Evolutionary conservation across 352 stramenopile species (phyloP).

Genomic region (Globisporangium abappressorium): DNA sequence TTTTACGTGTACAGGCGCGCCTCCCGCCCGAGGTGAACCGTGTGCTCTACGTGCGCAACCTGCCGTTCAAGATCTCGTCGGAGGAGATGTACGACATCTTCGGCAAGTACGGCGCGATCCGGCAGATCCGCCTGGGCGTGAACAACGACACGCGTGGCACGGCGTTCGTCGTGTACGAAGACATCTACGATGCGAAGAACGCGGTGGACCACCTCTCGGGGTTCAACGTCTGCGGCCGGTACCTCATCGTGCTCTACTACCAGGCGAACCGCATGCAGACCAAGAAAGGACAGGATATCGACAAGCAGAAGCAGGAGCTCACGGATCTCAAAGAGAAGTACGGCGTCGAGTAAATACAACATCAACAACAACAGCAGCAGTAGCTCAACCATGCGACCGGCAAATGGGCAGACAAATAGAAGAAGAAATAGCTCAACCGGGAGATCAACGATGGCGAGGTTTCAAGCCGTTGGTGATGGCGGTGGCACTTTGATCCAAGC

Average conservation of each 20-base stretch:
- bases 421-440: neutral
- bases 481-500: neutral
- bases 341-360: constrained; percentile 53
- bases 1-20: constrained; percentile 43
- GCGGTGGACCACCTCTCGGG: constrained; percentile 98
- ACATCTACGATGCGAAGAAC: constrained; percentile 99
- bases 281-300: constrained; percentile 45
- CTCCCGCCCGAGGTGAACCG: constrained; percentile 98
- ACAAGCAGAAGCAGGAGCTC: constrained; percentile 79
- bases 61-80: constrained; percentile 98
- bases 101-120: constrained; percentile 99
- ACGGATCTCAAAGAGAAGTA: constrained; percentile 85
- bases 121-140: constrained; percentile 93
- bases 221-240: constrained; percentile 99
- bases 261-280: constrained; percentile 89
- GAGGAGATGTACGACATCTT: constrained; percentile 99
- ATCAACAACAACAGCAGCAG: constrained; percentile 1
- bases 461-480: neutral
- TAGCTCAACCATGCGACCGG: neutral
- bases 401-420: neutral
- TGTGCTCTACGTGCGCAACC: constrained; percentile 96
- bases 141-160: constrained; percentile 96
- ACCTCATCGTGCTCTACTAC: constrained; percentile 99
- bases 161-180: constrained; percentile 98
- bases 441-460: neutral